phyloP scores from a whole-genome alignment of 257 asterid species.

The Leonotis leonurus region DNA sequence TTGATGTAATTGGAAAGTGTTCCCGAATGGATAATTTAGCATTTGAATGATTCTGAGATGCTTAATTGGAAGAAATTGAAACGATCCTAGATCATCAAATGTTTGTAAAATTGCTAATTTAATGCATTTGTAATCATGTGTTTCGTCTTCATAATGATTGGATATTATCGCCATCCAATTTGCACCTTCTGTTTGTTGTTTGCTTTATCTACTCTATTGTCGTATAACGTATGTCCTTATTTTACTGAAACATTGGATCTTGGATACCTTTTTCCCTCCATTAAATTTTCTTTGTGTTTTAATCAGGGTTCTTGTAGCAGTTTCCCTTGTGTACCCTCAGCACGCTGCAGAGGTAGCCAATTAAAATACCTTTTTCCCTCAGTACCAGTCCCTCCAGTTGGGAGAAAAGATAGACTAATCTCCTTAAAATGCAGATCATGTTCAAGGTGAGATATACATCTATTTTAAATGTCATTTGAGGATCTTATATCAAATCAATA shows the following conservation, averaged over 20 bases:
- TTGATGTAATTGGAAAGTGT: background rate
- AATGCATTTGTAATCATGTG: background rate
- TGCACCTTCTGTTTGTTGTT: background rate
- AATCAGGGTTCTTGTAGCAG: conserved; percentile 35
- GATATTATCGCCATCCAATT: background rate
- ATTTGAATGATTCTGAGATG: conserved; percentile 8
- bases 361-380: conserved; percentile 19
- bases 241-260: background rate
- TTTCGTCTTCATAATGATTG: background rate
- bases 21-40: background rate
- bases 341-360: conserved; percentile 34
- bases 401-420: conserved; percentile 28
- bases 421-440: conserved; percentile 32
- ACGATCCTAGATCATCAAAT: background rate
- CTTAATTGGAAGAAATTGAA: background rate
- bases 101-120: background rate
- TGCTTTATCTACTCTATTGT: background rate
- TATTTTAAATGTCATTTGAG: background rate
- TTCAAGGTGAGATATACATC: conserved; percentile 33
- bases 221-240: background rate
- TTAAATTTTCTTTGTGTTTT: conserved; percentile 3
- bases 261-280: background rate
- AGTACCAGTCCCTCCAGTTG: conserved; percentile 16
- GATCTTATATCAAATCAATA: background rate
- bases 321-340: conserved; percentile 32